phyloP scores from a whole-genome alignment of 768 basidiomycete genomes.

The Cystofilobasidium capitatum region DNA sequence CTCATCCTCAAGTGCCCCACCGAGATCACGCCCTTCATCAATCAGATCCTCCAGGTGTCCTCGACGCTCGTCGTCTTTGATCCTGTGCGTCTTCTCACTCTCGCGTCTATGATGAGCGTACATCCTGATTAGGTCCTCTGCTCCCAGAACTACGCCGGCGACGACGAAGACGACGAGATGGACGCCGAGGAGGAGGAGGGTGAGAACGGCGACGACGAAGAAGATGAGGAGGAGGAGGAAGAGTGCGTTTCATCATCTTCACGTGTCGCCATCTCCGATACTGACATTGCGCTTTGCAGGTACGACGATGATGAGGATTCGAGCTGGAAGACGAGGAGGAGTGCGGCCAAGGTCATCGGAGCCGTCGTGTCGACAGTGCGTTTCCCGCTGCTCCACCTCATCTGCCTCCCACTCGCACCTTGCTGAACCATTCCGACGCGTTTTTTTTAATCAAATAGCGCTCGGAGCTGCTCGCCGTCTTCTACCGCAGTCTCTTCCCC shows the following conservation, averaged over 20 bases:
- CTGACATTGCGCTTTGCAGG: constrained; percentile 41
- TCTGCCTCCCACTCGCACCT: not conserved
- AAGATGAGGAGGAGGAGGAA: constrained; percentile 68
- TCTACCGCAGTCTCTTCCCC: constrained; percentile 79
- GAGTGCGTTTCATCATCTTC: constrained; percentile 48
- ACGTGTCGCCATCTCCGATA: not conserved
- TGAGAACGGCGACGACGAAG: constrained; percentile 55
- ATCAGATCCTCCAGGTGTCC: constrained; percentile 58
- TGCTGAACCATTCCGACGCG: not conserved
- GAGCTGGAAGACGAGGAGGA: constrained; percentile 92
- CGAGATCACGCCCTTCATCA: constrained; percentile 66
- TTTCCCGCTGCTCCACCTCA: not conserved
- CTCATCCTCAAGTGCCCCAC: constrained; percentile 72
- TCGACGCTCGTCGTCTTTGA: constrained; percentile 81
- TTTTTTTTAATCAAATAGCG: constrained; percentile 39
- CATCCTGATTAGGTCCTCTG: not conserved
- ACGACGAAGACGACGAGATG: constrained; percentile 34
- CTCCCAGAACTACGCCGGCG: constrained; percentile 54
- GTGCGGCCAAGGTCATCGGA: constrained; percentile 78
- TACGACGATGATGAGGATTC: constrained; percentile 98
- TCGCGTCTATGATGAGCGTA: not conserved
- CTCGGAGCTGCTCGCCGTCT: constrained; percentile 66
- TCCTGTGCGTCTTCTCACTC: constrained; percentile 53
- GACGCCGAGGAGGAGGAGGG: constrained; percentile 39
- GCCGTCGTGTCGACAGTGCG: constrained; percentile 66